Conservation (phyloP, 2,329 filamentous ascomycete genomes). For the Pestalotiopsis fici region DNA sequence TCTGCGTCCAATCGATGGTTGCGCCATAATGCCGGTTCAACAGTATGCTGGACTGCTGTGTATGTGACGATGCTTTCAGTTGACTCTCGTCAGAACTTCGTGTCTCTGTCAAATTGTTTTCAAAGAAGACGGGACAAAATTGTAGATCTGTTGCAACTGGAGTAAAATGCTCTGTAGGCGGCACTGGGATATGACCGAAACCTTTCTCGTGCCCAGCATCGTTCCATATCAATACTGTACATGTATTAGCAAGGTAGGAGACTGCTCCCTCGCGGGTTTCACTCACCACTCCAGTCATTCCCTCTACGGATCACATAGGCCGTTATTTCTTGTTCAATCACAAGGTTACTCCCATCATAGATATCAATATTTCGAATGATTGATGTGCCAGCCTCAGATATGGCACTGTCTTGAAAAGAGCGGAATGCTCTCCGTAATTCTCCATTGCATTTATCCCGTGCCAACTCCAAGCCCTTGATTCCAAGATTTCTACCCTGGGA, state of each 20-base stretch:
- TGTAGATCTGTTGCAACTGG: neutral
- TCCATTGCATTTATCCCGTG: neutral
- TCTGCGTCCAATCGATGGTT: neutral
- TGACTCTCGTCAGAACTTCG: neutral
- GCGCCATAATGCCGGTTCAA: neutral
- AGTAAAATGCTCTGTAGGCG: neutral
- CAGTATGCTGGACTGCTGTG: neutral
- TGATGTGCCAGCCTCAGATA: neutral
- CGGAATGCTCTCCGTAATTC: neutral
- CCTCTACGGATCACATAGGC: neutral
- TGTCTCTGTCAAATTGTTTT: neutral
- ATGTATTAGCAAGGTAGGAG: too few relatives aligned
- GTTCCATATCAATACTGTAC: too few relatives aligned
- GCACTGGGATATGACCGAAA: neutral
- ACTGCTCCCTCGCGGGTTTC: too few relatives aligned
- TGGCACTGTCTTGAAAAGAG: neutral
- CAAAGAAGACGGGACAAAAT: neutral
- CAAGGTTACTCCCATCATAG: neutral
- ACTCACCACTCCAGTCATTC: neutral
- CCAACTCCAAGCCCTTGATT: neutral
- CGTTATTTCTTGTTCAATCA: neutral
- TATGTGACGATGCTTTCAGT: neutral
- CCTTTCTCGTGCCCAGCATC: neutral
- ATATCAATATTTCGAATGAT: neutral
- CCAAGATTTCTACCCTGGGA: neutral